Evolutionary conservation across 495 filamentous ascomycete species (phyloP).

Genomic region (Diplogelasinospora grovesii): DNA sequence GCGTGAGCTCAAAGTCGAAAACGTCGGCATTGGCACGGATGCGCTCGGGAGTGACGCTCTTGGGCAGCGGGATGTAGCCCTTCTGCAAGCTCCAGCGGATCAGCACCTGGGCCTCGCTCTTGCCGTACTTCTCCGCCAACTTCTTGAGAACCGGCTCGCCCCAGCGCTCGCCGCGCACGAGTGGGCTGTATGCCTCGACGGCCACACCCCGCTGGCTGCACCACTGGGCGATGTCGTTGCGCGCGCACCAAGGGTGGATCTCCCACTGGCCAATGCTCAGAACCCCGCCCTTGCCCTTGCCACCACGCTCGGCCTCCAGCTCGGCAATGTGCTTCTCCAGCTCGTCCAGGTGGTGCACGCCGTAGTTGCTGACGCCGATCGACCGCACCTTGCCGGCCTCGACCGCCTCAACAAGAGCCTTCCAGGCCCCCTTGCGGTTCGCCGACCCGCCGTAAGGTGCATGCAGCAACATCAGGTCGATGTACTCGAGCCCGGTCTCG

Average conservation of each 20-base stretch:
- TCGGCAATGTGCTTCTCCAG: slow-evolving; percentile 69
- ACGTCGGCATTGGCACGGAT: slow-evolving; percentile 72
- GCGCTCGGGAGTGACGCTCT: slow-evolving; percentile 59
- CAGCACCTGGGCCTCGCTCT: slow-evolving; percentile 71
- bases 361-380: slow-evolving; percentile 65
- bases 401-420: slow-evolving; percentile 53
- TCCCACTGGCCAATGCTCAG: slow-evolving; percentile 84
- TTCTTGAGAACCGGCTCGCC: slow-evolving; percentile 55
- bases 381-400: slow-evolving; percentile 56
- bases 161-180: slow-evolving; percentile 61
- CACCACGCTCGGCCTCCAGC: slow-evolving; percentile 49
- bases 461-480: slow-evolving; percentile 60
- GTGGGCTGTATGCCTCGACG: slow-evolving; percentile 73
- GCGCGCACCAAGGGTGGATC: slow-evolving; percentile 80
- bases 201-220: slow-evolving; percentile 59
- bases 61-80: slow-evolving; percentile 67
- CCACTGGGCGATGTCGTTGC: slow-evolving; percentile 73
- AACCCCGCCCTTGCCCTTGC: slow-evolving; percentile 62
- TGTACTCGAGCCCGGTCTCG: slow-evolving; percentile 49
- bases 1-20: slow-evolving; percentile 72
- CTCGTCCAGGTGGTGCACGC: slow-evolving; percentile 62
- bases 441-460: slow-evolving; percentile 54
- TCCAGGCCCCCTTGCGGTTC: slow-evolving; percentile 56
- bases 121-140: slow-evolving; percentile 62
- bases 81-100: slow-evolving; percentile 85